Percentiles rank a stretch among this genome's conserved stretches.
These are phyloP conservation scores for Carex arenaria DNA, from an alignment of 202 grass and related monocot genomes.

Conservation along the genomic window DNA sequence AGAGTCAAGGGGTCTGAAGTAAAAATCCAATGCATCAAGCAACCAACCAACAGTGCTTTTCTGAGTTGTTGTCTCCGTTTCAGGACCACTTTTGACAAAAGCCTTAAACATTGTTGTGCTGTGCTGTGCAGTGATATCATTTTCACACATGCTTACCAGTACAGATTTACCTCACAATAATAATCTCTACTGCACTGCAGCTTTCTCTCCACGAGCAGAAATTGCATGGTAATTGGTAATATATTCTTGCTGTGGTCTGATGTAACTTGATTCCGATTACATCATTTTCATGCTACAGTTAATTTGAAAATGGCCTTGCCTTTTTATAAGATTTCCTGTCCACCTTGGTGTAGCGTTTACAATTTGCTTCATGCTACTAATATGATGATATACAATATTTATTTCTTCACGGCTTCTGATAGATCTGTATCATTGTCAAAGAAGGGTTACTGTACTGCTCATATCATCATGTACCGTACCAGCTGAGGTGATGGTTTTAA, in stretches of 20 bases:
- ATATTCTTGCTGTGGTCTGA: constrained; percentile 3
- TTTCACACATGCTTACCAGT: constrained; percentile 18
- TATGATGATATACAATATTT: background rate
- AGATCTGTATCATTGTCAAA: background rate
- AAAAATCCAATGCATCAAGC: constrained; percentile 26
- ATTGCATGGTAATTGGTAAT: constrained; percentile 18
- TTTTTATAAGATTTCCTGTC: constrained; percentile 8
- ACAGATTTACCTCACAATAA: background rate
- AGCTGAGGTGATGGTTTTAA: background rate
- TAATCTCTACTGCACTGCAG: constrained; percentile 11
- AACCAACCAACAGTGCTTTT: constrained; percentile 26
- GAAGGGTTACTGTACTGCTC: background rate
- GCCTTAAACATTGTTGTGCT: background rate
- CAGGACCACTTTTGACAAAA: constrained; percentile 19
- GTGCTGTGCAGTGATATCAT: constrained; percentile 5
- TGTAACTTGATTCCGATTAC: constrained; percentile 14
- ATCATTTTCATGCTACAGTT: constrained; percentile 12
- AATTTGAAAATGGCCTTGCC: background rate
- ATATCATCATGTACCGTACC: background rate
- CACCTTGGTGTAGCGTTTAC: background rate
- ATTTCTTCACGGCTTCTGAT: background rate
- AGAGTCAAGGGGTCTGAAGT: constrained; percentile 8
- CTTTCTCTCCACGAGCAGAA: background rate
- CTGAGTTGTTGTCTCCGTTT: constrained; percentile 21
- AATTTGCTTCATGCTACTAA: background rate